phyloP scores from a whole-genome alignment of 1,284 basidiomycete species.

The Irpex sp. region DNA sequence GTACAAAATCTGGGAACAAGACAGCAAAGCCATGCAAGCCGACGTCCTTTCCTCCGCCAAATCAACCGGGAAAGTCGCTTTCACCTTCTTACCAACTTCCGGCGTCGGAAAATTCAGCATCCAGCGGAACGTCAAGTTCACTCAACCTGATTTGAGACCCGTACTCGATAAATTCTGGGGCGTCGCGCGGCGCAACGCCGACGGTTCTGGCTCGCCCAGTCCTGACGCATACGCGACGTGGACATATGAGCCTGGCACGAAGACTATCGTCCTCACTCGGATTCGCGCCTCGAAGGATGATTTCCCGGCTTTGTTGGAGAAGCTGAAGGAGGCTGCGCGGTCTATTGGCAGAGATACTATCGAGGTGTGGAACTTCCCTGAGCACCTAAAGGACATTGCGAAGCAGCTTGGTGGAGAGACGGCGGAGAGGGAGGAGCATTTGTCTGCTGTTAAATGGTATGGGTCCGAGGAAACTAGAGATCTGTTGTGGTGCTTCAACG shows the following conservation, averaged over 20 bases:
- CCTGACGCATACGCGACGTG: constrained; percentile 41
- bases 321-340: constrained; percentile 34
- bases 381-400: constrained; percentile 30
- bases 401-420: constrained; percentile 33
- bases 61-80: constrained; percentile 16
- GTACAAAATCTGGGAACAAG: constrained; percentile 16
- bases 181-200: constrained; percentile 14
- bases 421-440: constrained; percentile 37
- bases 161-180: constrained; percentile 32
- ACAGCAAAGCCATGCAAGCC: constrained; percentile 16
- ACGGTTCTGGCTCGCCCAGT: constrained; percentile 6
- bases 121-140: constrained; percentile 18
- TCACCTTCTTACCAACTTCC: constrained; percentile 39
- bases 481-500: constrained; percentile 51
- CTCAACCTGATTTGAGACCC: constrained; percentile 4
- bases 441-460: constrained; percentile 57
- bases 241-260: constrained; percentile 39
- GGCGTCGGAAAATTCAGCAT: constrained; percentile 43
- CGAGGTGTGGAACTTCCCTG: constrained; percentile 51
- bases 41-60: constrained; percentile 14
- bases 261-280: constrained; percentile 46
- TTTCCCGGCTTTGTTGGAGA: constrained; percentile 35
- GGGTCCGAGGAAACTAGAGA: constrained; percentile 32
- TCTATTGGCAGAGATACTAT: constrained; percentile 36
- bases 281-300: constrained; percentile 32